Evolutionary conservation across 345 rosid species (phyloP), one percentile per base, ranked within the genome.

Genomic region (Gossypium arboreum): DNA sequence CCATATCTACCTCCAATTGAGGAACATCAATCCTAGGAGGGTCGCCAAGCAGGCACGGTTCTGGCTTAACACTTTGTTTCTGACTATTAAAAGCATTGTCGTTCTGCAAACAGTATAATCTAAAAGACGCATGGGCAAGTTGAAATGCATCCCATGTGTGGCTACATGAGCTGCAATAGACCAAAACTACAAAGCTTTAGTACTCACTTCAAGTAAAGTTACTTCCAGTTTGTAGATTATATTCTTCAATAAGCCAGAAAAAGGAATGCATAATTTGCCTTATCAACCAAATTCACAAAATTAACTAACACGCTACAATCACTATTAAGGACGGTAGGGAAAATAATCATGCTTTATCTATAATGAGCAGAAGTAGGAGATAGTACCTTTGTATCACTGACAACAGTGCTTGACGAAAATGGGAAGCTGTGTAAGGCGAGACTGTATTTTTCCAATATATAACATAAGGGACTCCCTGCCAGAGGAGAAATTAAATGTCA

Each of bases 141-240:
- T 90, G 94, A 83, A 96, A 93, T 12, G 92, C 99, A 83, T 96
- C 99, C 88, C 92, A 93, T 55, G 89, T 87, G 77, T 96, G 88
- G 84, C 98, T 83, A 82, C 91, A 88, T 50, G 98, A 93, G 85
- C 99, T 96, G 93, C 85, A 84, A 81, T 27, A 41, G 72, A 81
- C 44, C 54, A 24, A 67, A 50, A 75, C 22, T 16, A 20, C 24
- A 54, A 34, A 54, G 56, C n/a, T 22, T 50, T 39, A 50, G 34
- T 11, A 59, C 67, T 9, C 3, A 62, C 68, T 65, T 67, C 61
- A 29, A 50, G 59, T 52, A 67, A 75, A 75, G 56, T 59, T 15
- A 18, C 58, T 25, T 71, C 61, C 62, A 61, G 44, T 20, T 9
- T 65, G 50, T 50, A 74, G 13, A 52, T 25, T 22, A 64, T 44